Base-by-base conservation (phyloP, 1,139 yeast species). In the Lodderomyces elongisporus region DNA sequence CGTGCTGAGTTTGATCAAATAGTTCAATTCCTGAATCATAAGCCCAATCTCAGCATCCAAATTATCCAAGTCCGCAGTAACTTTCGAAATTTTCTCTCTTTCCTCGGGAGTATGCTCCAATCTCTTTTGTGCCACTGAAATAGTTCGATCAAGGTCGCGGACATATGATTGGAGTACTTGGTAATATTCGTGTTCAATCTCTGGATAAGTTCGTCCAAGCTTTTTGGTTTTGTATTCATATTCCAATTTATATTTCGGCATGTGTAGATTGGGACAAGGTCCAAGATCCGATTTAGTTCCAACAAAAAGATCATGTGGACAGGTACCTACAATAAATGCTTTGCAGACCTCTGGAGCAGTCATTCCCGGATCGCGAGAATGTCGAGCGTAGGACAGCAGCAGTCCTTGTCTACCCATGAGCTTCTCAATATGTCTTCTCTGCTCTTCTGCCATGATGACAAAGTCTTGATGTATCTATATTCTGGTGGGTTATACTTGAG, bases 241-340 rank as follows among this genome's bases (percentile, higher is more conserved):
- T 45, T 85, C 81, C 26, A 85, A 54, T 53, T 79, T 83, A 50
- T 81, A 79, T 45, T 83, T 83, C 46, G 85, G 91, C 25, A 79
- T 56, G 54, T 89, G 97, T 16, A 81, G 60, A 45, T 71, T 75
- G 1, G 89, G 87, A 53, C 97, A 89, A 37, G 70, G 70, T 1
- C 96, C 96, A 39, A 85, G 55, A 51, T 84, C 88, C 51, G 84
- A 85, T 54, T 87, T 88, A 12, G 96, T 85, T 4, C 87, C 87
- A 12, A 73, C 72, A 50, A 89, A 83, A 37, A 89, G 55, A 47
- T 88, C 96, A 54, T 84, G 85, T 0, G 95, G 93, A 48, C 97
- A 89, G n/a, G 76, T 74, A 1, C 94, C 96, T 5, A 87, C 87
- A 12, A 91, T 56, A 53, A 80, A 89, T 17, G 85, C 69, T 51